phyloP scores from a whole-genome alignment of 1,284 basidiomycete species.

The Exobasidium cylindrosporum region DNA sequence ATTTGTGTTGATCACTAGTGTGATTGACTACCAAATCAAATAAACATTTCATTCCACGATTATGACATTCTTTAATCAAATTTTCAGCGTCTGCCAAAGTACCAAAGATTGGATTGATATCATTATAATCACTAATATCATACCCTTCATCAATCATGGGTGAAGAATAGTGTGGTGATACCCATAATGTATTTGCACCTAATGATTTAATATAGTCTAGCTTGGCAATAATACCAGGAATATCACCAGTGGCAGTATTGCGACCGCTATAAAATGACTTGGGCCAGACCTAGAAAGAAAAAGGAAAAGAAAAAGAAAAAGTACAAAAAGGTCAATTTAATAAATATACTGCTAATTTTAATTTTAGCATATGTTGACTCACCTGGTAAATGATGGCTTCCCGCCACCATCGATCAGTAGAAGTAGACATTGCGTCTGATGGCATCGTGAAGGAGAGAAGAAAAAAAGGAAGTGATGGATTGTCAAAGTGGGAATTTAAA shows the following conservation, averaged over 20 bases:
- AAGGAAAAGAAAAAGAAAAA: neutral
- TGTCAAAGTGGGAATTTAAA: too few species aligned
- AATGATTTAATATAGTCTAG: slow-evolving; percentile 70
- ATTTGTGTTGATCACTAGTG: slow-evolving; percentile 65
- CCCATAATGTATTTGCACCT: slow-evolving; percentile 71
- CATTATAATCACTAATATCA: slow-evolving; percentile 64
- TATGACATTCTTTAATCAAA: slow-evolving; percentile 64
- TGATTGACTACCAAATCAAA: slow-evolving; percentile 81
- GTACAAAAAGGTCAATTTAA: neutral
- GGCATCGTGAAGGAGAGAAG: neutral
- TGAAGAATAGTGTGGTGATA: slow-evolving; percentile 67
- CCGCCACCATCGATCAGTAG: slow-evolving; percentile 6
- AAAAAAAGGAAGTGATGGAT: neutral
- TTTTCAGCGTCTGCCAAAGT: slow-evolving; percentile 71
- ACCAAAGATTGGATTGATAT: slow-evolving; percentile 71
- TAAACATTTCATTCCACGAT: slow-evolving; percentile 70
- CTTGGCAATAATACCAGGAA: slow-evolving; percentile 67
- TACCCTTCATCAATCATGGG: slow-evolving; percentile 22
- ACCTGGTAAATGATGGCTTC: slow-evolving; percentile 35
- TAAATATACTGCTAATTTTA: neutral
- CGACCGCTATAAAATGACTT: slow-evolving; percentile 71
- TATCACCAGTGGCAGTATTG: slow-evolving; percentile 72
- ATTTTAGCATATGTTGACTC: neutral
- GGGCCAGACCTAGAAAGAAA: slow-evolving; percentile 64
- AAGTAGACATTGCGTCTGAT: neutral